Percentiles rank a stretch among this genome's conserved stretches.
Conservation (phyloP, 2,329 filamentous ascomycete genomes). For the Bipolaris victoriae region DNA sequence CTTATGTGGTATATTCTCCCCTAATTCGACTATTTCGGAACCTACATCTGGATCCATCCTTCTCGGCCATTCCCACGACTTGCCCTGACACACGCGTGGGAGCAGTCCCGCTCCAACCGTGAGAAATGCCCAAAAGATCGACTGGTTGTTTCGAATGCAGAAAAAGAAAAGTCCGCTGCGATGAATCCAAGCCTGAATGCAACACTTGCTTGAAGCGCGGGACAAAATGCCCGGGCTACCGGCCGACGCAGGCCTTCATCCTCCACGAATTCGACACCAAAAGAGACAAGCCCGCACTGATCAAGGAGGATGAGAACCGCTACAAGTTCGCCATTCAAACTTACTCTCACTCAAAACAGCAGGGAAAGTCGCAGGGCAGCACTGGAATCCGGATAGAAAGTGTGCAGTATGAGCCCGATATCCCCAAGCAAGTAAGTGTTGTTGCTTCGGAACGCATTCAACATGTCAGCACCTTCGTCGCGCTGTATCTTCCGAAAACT, state of each 20-base stretch:
- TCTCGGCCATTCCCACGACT: neutral
- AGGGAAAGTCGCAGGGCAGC: slow-evolving; percentile 8
- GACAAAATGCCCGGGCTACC: slow-evolving; percentile 46
- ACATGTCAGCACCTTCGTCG: slow-evolving; percentile 42
- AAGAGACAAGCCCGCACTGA: slow-evolving; percentile 37
- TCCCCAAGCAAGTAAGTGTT: slow-evolving; percentile 42
- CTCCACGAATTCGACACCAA: slow-evolving; percentile 43
- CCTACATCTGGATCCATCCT: neutral
- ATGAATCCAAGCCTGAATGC: slow-evolving; percentile 46
- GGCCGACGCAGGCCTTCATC: slow-evolving; percentile 45
- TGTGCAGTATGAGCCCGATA: slow-evolving; percentile 19
- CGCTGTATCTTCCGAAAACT: slow-evolving; percentile 39
- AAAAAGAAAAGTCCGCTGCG: slow-evolving; percentile 47
- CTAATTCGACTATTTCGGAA: neutral
- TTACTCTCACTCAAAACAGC: slow-evolving; percentile 9
- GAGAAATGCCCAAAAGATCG: slow-evolving; percentile 47
- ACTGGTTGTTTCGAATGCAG: slow-evolving; percentile 47
- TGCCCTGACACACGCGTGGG: slow-evolving; percentile 7
- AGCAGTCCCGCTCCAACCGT: slow-evolving; percentile 13
- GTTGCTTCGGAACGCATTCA: slow-evolving; percentile 46
- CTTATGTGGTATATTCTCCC: slow-evolving; percentile 6
- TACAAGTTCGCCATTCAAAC: slow-evolving; percentile 42
- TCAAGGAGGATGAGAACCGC: slow-evolving; percentile 44
- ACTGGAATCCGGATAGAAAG: slow-evolving; percentile 20
- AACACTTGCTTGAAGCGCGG: slow-evolving; percentile 43